Evolutionary conservation across 73 alveolate species (phyloP).

Genomic region (Symbiodinium natans): DNA sequence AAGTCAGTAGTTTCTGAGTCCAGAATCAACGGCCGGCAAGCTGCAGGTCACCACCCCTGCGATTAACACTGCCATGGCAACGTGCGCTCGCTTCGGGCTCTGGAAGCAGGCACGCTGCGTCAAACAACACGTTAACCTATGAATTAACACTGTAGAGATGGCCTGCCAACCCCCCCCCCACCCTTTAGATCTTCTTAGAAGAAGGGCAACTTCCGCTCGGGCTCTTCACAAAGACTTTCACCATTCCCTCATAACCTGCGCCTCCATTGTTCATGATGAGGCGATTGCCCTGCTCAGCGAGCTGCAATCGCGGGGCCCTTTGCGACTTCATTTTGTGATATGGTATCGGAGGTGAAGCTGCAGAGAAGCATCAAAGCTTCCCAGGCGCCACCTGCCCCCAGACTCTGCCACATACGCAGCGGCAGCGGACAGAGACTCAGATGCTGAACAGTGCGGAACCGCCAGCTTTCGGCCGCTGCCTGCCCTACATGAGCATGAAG

Average conservation of each 20-base stretch:
- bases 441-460: not conserved
- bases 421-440: not conserved
- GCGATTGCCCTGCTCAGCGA: not conserved
- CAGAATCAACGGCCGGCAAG: too few species aligned
- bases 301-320: not conserved
- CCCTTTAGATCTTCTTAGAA: too few species aligned
- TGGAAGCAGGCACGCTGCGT: slow-evolving; percentile 45
- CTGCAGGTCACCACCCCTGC: slow-evolving; percentile 47
- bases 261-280: not conserved
- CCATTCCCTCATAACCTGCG: too few species aligned
- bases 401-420: not conserved
- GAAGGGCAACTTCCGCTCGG: too few species aligned
- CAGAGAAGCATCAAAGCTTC: too few species aligned
- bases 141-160: too few species aligned
- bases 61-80: slow-evolving; percentile 45
- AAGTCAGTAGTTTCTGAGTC: too few species aligned
- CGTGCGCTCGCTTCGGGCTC: slow-evolving; percentile 29
- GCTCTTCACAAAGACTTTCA: too few species aligned
- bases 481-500: not conserved
- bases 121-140: too few species aligned
- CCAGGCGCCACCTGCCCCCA: not conserved
- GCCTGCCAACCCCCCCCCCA: too few species aligned
- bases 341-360: too few species aligned
- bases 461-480: not conserved
- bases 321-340: not conserved